A percentile compares a stretch with the other conserved stretches of the same genome.
phyloP scores from a whole-genome alignment of 2,329 filamentous ascomycete genomes.

The Neofusicoccum sp. region DNA sequence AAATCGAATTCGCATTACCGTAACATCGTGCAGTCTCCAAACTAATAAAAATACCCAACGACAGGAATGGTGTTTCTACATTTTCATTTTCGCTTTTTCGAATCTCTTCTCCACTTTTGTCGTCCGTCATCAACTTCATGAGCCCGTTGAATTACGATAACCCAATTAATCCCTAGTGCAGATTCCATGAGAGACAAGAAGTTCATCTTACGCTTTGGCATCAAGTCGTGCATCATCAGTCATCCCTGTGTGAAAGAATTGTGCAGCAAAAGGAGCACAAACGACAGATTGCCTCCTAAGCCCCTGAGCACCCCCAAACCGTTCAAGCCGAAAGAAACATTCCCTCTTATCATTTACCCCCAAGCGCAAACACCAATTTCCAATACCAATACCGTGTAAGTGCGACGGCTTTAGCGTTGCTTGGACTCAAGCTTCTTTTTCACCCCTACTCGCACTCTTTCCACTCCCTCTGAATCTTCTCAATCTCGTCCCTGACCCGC shows the following conservation, averaged over 20 bases:
- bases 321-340: too few relatives aligned
- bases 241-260: background rate
- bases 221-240: background rate
- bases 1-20: too few relatives aligned
- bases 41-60: too few relatives aligned
- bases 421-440: background rate
- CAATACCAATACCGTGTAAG: background rate
- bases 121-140: background rate
- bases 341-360: too few relatives aligned
- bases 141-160: background rate
- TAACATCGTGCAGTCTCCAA: too few relatives aligned
- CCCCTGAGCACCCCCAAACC: background rate
- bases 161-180: background rate
- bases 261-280: background rate
- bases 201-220: background rate
- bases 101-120: background rate
- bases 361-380: constrained; percentile 3
- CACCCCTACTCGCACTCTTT: constrained; percentile 29
- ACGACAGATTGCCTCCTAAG: background rate
- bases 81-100: background rate
- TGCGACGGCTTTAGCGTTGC: too few relatives aligned
- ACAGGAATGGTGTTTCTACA: too few relatives aligned
- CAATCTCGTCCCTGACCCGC: constrained; percentile 28
- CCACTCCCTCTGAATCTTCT: constrained; percentile 30
- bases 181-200: too few relatives aligned